These are phyloP conservation scores for Aegilops tauschii DNA, from an alignment of 176 grass and related monocot genomes.

Conservation along the genomic window DNA sequence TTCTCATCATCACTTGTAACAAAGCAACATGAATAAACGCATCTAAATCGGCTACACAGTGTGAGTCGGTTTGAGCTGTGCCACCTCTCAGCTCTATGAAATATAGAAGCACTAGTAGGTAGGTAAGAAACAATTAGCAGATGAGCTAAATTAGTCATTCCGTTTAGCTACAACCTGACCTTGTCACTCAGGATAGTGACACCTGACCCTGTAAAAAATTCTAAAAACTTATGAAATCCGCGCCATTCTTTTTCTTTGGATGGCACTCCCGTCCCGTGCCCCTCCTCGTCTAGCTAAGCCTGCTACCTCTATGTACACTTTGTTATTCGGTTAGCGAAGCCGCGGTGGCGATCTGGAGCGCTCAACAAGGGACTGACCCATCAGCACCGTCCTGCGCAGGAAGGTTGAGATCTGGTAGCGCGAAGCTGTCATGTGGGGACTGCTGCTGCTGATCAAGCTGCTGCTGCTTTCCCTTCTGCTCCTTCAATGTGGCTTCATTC, in stretches of 20 bases:
- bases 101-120: conserved; percentile 5
- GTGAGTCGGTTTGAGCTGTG: conserved; percentile 33
- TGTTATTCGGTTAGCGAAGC: conserved; percentile 40
- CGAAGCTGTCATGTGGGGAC: conserved; percentile 22
- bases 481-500: conserved; percentile 17
- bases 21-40: conserved; percentile 37
- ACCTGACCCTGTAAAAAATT: conserved; percentile 39
- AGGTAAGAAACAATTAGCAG: conserved; percentile 16
- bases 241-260: conserved; percentile 22
- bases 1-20: conserved; percentile 12
- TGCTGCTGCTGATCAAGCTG: background rate
- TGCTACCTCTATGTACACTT: conserved; percentile 56
- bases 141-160: conserved; percentile 18
- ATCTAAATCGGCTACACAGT: conserved; percentile 26
- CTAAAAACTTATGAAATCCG: conserved; percentile 29
- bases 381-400: conserved; percentile 36
- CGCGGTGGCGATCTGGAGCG: background rate
- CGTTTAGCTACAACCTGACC: conserved; percentile 20
- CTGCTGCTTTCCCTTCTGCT: conserved; percentile 43
- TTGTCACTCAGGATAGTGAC: conserved; percentile 12
- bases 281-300: conserved; percentile 28
- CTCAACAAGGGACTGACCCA: conserved; percentile 34
- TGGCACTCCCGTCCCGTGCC: background rate
- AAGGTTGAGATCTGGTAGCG: conserved; percentile 56
- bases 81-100: conserved; percentile 20